phyloP scores from a whole-genome alignment of 2,329 filamentous ascomycete genomes.

The Fusarium sp. region DNA sequence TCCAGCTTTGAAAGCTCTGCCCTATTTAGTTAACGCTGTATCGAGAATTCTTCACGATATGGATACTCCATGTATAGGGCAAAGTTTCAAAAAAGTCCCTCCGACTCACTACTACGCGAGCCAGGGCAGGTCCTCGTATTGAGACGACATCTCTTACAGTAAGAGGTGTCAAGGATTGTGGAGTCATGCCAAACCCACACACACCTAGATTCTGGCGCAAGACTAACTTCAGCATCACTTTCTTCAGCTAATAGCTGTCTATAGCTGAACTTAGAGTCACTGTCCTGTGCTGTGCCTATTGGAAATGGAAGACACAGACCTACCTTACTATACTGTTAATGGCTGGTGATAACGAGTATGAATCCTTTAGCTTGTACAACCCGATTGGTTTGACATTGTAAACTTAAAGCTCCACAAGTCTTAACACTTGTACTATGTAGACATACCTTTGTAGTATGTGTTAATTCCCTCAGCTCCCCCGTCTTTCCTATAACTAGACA shows the following conservation, averaged over 20 bases:
- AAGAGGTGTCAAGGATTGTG: not conserved
- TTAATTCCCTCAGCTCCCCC: slow-evolving; percentile 2
- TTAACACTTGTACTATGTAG: not conserved
- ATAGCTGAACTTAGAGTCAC: not conserved
- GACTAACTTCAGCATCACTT: not conserved
- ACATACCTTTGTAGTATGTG: not conserved
- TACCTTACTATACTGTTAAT: not conserved
- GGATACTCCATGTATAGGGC: not conserved
- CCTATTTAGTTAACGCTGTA: not conserved
- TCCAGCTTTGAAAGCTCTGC: not conserved
- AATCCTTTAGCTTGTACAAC: too few species aligned
- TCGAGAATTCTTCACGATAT: not conserved
- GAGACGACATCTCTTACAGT: not conserved
- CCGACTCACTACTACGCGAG: not conserved
- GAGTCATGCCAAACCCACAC: not conserved
- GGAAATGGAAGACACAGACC: not conserved
- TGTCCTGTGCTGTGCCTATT: not conserved
- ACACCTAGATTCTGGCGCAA: not conserved
- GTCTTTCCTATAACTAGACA: not conserved
- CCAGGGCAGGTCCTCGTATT: not conserved
- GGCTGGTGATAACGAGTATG: too few species aligned
- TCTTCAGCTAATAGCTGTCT: not conserved
- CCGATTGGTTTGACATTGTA: not conserved
- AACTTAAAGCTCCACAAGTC: not conserved
- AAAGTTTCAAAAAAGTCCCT: not conserved